phyloP scores from a whole-genome alignment of 2,329 filamentous ascomycete species.

The Aspergillus sp. region DNA sequence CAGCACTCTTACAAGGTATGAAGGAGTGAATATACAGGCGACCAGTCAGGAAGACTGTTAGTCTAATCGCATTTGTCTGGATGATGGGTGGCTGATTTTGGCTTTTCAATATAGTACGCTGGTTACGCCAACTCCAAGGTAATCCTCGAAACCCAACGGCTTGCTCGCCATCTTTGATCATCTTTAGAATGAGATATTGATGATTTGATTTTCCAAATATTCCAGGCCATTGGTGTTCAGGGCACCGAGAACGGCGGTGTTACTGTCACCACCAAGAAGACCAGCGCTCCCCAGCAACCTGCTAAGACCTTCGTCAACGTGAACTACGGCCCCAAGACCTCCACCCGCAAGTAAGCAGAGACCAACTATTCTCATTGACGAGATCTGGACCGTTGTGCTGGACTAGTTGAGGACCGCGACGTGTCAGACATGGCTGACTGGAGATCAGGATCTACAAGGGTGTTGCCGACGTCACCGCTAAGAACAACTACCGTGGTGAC shows the following conservation, averaged over 20 bases:
- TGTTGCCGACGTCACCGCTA: constrained; percentile 74
- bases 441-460: constrained; percentile 71
- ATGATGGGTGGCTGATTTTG: constrained; percentile 14
- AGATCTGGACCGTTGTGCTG: neutral
- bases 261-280: constrained; percentile 78
- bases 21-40: neutral
- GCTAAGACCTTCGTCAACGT: constrained; percentile 57
- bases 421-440: constrained; percentile 13
- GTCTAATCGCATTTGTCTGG: neutral
- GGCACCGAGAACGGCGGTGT: constrained; percentile 72
- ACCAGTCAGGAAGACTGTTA: neutral
- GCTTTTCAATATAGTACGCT: constrained; percentile 57
- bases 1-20: constrained; percentile 79
- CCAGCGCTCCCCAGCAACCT: constrained; percentile 65
- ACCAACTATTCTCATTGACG: neutral
- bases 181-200: neutral
- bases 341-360: constrained; percentile 66
- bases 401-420: neutral
- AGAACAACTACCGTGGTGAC: constrained; percentile 77
- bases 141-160: constrained; percentile 25
- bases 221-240: constrained; percentile 73
- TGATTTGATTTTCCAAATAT: constrained; percentile 9
- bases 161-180: too few species aligned
- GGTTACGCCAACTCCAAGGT: constrained; percentile 94
- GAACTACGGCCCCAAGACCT: constrained; percentile 64